Evolutionary conservation across 2,329 filamentous ascomycete genomes (phyloP).

Genomic region (Nannizziopsis barbatae): DNA sequence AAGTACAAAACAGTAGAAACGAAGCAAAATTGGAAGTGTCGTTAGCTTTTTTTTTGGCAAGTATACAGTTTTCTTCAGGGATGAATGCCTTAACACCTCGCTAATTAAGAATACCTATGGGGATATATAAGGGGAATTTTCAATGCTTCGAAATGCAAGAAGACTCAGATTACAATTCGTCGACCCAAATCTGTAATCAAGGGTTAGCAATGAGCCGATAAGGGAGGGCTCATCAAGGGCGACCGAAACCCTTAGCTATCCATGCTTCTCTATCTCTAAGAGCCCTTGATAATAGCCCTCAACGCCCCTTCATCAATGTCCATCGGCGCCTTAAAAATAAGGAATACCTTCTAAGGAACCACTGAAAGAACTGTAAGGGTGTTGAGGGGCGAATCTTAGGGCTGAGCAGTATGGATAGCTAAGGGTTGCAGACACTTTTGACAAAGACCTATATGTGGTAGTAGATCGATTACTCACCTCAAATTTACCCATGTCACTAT

Average conservation of each 20-base stretch:
- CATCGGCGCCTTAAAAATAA: no score
- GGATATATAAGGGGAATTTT: neutral
- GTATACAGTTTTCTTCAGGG: neutral
- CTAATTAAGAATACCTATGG: constrained; percentile 4
- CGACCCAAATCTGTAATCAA: constrained; percentile 10
- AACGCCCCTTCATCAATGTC: no score
- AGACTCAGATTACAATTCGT: constrained; percentile 5
- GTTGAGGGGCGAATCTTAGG: no score
- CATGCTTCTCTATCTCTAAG: no score
- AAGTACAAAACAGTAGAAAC: constrained; percentile 8
- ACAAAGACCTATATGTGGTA: neutral
- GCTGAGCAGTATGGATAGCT: no score
- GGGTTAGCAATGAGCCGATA: neutral
- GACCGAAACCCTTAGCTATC: no score
- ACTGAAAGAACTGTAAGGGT: no score
- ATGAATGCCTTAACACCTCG: constrained; percentile 8
- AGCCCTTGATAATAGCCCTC: no score
- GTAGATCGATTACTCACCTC: constrained; percentile 56
- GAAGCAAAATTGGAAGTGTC: neutral
- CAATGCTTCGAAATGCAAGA: no score
- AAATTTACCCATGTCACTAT: constrained; percentile 79
- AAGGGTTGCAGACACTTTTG: neutral
- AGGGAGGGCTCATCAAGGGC: neutral
- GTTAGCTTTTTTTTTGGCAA: constrained; percentile 1
- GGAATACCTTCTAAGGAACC: no score